Evolutionary conservation across 495 filamentous ascomycete genomes (phyloP).

Genomic region (Tuber melanosporum): DNA sequence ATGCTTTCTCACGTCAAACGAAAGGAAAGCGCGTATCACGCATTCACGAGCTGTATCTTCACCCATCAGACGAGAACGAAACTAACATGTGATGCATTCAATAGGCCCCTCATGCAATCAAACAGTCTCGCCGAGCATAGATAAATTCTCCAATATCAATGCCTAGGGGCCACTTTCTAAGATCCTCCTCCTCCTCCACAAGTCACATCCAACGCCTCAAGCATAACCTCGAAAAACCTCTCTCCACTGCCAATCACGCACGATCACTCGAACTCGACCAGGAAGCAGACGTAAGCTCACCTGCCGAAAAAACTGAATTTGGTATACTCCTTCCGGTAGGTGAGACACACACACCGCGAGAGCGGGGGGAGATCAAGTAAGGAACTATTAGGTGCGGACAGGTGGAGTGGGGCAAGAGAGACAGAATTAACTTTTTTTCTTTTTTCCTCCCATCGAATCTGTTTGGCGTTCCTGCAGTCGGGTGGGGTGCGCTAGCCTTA

Average conservation of each 20-base stretch:
- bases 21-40: background rate
- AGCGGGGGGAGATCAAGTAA: background rate
- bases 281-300: background rate
- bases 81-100: background rate
- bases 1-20: background rate
- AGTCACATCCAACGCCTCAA: background rate
- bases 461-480: background rate
- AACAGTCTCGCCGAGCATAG: background rate
- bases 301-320: background rate
- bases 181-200: background rate
- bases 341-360: background rate
- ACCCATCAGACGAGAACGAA: background rate
- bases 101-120: background rate
- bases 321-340: background rate
- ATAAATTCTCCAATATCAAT: background rate
- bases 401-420: background rate
- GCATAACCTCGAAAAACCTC: background rate
- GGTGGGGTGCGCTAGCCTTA: background rate
- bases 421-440: background rate
- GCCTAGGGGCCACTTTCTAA: background rate
- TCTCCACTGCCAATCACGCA: background rate
- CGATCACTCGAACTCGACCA: background rate
- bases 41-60: background rate
- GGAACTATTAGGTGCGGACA: background rate
- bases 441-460: background rate